Conservation (phyloP, 164 flowering plant genomes). For the Macadamia integrifolia region DNA sequence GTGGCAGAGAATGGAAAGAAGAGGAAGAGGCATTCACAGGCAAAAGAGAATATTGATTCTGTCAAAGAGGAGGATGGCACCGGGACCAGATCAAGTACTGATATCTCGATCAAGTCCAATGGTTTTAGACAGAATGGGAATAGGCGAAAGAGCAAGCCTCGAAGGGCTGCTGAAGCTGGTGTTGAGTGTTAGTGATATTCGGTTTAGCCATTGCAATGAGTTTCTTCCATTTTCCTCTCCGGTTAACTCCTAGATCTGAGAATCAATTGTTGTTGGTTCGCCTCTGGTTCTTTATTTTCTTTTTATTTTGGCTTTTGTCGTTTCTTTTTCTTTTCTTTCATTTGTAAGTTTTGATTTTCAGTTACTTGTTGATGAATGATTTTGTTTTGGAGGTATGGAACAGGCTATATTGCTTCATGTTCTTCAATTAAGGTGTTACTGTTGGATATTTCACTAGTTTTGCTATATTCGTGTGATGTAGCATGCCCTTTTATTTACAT, state of each 20-base stretch:
- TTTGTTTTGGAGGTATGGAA: conserved; percentile 21
- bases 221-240: conserved; percentile 8
- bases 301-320: conserved; percentile 6
- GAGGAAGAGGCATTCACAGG: conserved; percentile 39
- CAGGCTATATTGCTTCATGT: conserved; percentile 16
- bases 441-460: conserved; percentile 3
- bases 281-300: conserved; percentile 11
- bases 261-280: conserved; percentile 20
- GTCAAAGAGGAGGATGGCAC: conserved; percentile 48
- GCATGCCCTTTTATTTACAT: too few species aligned
- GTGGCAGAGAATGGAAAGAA: conserved; percentile 47
- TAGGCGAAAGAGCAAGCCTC: conserved; percentile 74
- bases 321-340: not conserved
- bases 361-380: conserved; percentile 14
- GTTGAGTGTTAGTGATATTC: conserved; percentile 60
- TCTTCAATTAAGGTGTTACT: conserved; percentile 20
- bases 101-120: conserved; percentile 37
- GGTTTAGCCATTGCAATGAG: conserved; percentile 3
- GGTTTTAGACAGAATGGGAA: conserved; percentile 67
- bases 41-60: conserved; percentile 38
- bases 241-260: conserved; percentile 9
- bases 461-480: not conserved
- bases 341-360: conserved; percentile 2
- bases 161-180: conserved; percentile 81
- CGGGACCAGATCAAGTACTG: conserved; percentile 32